Evolutionary conservation across 2,329 filamentous ascomycete species (phyloP), one percentile per base, ranked within the genome.

Genomic region (Exophiala bonariae): DNA sequence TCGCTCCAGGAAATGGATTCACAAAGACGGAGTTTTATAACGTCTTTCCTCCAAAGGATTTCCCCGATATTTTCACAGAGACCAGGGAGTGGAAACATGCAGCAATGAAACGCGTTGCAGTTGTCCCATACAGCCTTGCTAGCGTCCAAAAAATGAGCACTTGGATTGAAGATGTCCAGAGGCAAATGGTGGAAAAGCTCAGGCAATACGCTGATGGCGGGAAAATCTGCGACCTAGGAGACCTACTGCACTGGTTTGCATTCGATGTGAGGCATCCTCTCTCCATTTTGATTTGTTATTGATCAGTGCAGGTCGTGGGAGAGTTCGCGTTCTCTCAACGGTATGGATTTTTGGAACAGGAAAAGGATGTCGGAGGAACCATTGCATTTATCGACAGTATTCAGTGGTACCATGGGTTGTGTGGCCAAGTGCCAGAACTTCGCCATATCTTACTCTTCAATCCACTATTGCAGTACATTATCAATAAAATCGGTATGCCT

Each of bases 21-120:
- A 68, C 70, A 63, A 78, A 78, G 65, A 77, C 75, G 3, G 62
- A 69, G 43, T 78, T 78, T 52, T 78, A 78, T 58, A 63, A 59
- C 28, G 76, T 80, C 3, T 80, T 80, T 58, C 76, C 76, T 19
- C 76, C 77, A 3, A 70, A 74, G 0, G 74, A 78, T 62, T 78
- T 79, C 63, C 76, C 76, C 4, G 77, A 80, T 51, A 79, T 80
- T 59, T 80, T 80, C 63, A 79, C 77, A 28, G 77, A 80, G 61
- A 71, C 68, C 13, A 66, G 75, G 44, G 76, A 79, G 62, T 68
- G 71, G n/a, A 72, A 76, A 16, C 77, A 80, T 58, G 75, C 76
- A 0, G 67, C 69, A 49, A 79, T 78, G 68, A 80, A 80, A 79
- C 58, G 74, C 76, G 41, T 48, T 52, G 54, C 61, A 3, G 60